Percentiles rank a stretch among this genome's conserved stretches.
phyloP scores from a whole-genome alignment of 441 rosid species.

The Eutrema salsugineum region DNA sequence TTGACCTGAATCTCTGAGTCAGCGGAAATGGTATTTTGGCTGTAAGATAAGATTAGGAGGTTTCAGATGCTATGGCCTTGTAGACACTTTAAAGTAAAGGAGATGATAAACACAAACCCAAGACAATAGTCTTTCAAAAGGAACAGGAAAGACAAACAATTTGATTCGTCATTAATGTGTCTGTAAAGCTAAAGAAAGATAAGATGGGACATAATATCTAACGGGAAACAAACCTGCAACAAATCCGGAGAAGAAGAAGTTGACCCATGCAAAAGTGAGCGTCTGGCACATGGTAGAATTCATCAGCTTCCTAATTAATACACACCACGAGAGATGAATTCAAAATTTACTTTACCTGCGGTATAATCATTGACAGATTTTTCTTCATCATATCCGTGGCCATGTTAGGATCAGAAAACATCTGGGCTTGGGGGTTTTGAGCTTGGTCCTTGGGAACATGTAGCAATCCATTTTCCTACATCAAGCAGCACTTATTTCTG shows the following conservation, averaged over 20 bases:
- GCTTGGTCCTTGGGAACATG: conserved; percentile 83
- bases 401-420: conserved; percentile 99
- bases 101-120: not conserved
- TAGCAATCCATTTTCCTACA: conserved; percentile 87
- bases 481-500: not conserved
- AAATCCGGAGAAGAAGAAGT: conserved; percentile 99
- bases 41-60: conserved; percentile 31
- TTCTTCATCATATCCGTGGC: conserved; percentile 99
- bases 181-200: not conserved
- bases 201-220: not conserved
- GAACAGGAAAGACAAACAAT: not conserved
- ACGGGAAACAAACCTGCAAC: conserved; percentile 67
- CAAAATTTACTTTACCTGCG: conserved; percentile 55
- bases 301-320: conserved; percentile 9
- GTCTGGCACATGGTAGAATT: conserved; percentile 51
- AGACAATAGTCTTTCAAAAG: not conserved
- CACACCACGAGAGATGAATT: not conserved
- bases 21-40: conserved; percentile 98
- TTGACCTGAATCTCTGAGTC: conserved; percentile 95
- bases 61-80: conserved; percentile 12
- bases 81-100: not conserved
- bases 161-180: not conserved
- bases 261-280: conserved; percentile 98
- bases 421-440: conserved; percentile 86
- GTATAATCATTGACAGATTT: conserved; percentile 94